Base-by-base conservation (phyloP, 179 eudicot genomes). In the Gypsophila paniculata region DNA sequence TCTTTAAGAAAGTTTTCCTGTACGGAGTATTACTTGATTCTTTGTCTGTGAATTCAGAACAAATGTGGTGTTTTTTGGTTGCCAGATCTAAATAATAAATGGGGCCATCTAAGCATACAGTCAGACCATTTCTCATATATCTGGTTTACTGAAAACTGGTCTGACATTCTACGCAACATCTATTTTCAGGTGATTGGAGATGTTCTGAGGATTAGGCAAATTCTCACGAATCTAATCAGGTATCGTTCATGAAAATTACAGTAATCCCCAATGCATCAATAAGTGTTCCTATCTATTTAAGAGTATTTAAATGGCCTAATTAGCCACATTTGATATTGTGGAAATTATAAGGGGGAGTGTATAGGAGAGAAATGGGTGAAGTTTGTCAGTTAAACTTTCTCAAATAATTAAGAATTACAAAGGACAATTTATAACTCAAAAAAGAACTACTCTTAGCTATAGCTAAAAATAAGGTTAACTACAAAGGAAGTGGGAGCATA, bases 151-250 rank as follows among this genome's bases (percentile, higher is more conserved):
- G 74, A 21, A 32, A 39, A 25, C 9, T 29, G 62, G 25, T 57
- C 75, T 71, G 44, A 71, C 67, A 14, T 39, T 17, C 48, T 70
- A 3, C 6, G 18, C 39, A 19, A 12, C 54, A 52, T 71, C 49
- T 38, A n/a, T 19, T 79, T 81, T 80, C 88, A 93, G 98, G 91
- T 91, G 49, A 82, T 91, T 76, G 98, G 98, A 65, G 98, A 93
- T 78, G 98, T 93, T 70, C 80, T 93, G 46, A 85, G 98, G 79
- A 86, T 93, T 78, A 88, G 98, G 64, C 98, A 93, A 78, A 91
- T 93, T 78, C 96, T 93, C 61, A 93, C 98, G 18, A 93, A 93
- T 83, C 75, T 93, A 74, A 85, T 93, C 84, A 91, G 98, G 98
- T 93, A 84, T 23, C 15, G 18, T 29, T 15, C 55, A 29, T 23